Evolutionary conservation across 805 yeast species (phyloP), one percentile per base, ranked within the genome.

Genomic region (Kodamaea sagamina): DNA sequence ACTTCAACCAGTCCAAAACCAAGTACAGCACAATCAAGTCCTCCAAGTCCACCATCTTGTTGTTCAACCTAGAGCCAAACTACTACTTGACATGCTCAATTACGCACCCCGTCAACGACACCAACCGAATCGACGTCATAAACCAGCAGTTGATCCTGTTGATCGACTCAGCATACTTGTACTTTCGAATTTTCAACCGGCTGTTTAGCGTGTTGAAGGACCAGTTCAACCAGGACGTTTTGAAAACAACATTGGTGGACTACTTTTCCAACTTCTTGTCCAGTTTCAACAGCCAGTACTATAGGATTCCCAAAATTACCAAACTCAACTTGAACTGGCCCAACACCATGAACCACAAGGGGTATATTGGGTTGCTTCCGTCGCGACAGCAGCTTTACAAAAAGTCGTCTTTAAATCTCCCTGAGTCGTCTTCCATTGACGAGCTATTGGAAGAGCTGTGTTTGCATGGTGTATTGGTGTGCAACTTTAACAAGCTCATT

Each of bases 311-410:
- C 32, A 38, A 38, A 18, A 31, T 38, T 12, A 38, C 36, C 19
- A 29, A 38, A 12, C 54, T 49, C 1, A 51, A 45, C 13, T 48
- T 64, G n/a, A 43, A 42, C 12, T 71, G 75, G 75, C 65, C 68
- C 22, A 65, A 66, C 37, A 41, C 50, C 36, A 43, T 67, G 29
- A 69, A 68, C 47, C 59, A 61, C 45, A 51, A 49, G 28, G 75
- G 75, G 4, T 60, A 68, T 29, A 51, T 70, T 21, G 71, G 69
- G 2, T 49, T 65, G 34, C 42, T 67, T 6, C 58, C 59, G 3
- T 13, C 39, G 12, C 19, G 35, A 3, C 39, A 41, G 4, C 43
- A 46, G n/a, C 43, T 52, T 16, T 61, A 51, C 46, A 66, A 65
- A 37, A 59, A 53, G 34, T 67, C 73, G 8, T 57, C 67, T 1